Evolutionary conservation across 305 asterid genomes (phyloP).

Genomic region (Solanum hybrid): DNA sequence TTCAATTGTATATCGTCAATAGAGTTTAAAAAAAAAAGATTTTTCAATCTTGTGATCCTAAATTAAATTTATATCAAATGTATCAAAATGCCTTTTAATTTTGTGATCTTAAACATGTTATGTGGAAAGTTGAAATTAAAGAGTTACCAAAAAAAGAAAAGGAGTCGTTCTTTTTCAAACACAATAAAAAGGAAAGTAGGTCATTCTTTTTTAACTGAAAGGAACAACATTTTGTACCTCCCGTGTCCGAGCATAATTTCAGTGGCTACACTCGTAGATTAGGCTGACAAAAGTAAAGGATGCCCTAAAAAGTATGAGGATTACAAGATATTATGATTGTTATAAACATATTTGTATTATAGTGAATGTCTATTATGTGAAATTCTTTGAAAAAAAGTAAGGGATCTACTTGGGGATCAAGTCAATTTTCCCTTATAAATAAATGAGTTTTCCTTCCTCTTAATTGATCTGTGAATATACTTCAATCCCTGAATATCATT

Average conservation of each 20-base stretch:
- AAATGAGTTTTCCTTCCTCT: not conserved
- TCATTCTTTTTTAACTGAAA: not conserved
- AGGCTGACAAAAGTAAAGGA: not conserved
- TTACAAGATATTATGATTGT: not conserved
- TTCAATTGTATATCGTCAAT: not conserved
- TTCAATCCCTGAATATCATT: not conserved
- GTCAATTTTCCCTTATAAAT: not conserved
- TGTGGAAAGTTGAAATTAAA: not conserved
- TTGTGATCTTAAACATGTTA: too few species aligned
- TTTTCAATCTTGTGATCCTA: not conserved
- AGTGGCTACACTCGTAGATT: not conserved
- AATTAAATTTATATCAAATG: not conserved
- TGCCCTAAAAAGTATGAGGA: not conserved
- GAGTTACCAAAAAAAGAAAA: not conserved
- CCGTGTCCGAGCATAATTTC: not conserved
- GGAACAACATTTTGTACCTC: not conserved
- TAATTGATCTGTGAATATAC: not conserved
- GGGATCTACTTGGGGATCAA: not conserved
- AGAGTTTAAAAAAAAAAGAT: too few species aligned
- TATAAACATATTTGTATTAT: not conserved
- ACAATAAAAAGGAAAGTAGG: too few species aligned
- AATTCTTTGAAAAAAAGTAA: not conserved
- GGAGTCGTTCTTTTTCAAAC: not conserved
- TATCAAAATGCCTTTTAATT: too few species aligned
- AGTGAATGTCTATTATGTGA: not conserved